Conservation (phyloP, 257 asterid genomes). For the Przewalskia tangutica region DNA sequence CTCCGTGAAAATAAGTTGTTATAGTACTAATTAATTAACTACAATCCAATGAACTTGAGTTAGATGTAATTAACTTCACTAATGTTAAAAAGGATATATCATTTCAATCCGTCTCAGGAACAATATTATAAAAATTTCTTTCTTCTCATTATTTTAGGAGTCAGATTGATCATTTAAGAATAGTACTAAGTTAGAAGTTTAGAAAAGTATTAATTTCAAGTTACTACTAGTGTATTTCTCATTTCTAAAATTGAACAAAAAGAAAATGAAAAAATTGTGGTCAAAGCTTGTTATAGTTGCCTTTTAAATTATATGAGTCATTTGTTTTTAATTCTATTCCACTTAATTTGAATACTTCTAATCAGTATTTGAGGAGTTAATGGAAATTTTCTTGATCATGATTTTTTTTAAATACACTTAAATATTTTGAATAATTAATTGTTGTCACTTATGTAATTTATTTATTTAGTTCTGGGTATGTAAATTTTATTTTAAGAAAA, state of each 20-base stretch:
- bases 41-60: background rate
- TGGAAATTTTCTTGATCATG: too few species aligned
- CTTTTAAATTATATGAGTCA: too few species aligned
- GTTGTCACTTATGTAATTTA: too few species aligned
- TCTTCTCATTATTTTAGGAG: background rate
- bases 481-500: too few species aligned
- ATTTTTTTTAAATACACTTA: too few species aligned
- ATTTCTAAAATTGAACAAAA: background rate
- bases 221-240: background rate
- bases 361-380: too few species aligned
- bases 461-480: background rate
- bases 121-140: background rate
- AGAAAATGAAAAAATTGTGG: background rate
- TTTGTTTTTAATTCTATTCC: too few species aligned
- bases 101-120: background rate
- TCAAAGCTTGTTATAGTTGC: background rate
- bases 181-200: background rate
- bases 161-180: background rate
- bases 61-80: background rate
- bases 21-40: background rate
- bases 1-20: background rate
- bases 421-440: background rate
- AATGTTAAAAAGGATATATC: background rate
- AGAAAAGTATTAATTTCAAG: too few species aligned
- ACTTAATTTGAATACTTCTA: too few species aligned